These are phyloP conservation scores for Alloteropsis angusta DNA, from an alignment of 202 grass and related monocot genomes.

Conservation along the genomic window DNA sequence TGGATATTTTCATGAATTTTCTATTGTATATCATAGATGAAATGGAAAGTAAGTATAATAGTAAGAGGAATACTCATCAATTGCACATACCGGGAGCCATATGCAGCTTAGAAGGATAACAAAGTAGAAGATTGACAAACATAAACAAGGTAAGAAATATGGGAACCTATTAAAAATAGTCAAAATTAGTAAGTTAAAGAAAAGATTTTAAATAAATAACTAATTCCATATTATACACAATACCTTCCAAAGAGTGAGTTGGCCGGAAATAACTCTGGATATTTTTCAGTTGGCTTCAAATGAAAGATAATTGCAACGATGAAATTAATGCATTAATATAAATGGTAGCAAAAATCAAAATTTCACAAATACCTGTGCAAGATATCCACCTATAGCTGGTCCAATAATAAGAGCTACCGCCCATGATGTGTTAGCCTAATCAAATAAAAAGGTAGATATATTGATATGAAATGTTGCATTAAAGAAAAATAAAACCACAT, in stretches of 20 bases:
- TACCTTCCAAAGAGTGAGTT: conserved; percentile 52
- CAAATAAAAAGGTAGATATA: background rate
- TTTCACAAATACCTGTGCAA: conserved; percentile 33
- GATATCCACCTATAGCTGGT: conserved; percentile 50
- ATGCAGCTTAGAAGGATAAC: background rate
- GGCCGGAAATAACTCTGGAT: conserved; percentile 32
- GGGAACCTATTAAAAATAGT: background rate
- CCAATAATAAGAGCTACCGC: conserved; percentile 44
- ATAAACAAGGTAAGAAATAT: background rate
- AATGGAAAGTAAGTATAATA: background rate
- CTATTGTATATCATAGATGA: too few relatives aligned
- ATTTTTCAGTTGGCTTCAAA: conserved; percentile 44
- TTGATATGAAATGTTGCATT: too few relatives aligned
- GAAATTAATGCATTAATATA: background rate
- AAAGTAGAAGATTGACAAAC: background rate
- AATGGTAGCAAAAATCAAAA: background rate
- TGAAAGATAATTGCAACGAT: background rate
- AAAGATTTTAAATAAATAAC: background rate
- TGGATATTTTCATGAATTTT: too few relatives aligned
- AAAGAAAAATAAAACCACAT: too few relatives aligned
- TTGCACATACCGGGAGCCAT: background rate
- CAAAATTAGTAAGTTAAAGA: background rate
- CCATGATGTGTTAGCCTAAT: conserved; percentile 33
- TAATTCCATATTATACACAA: background rate
- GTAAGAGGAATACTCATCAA: background rate